These are phyloP conservation scores for Pyrus bretschneideri DNA, from an alignment of 306 rosid species.

Conservation along the genomic window DNA sequence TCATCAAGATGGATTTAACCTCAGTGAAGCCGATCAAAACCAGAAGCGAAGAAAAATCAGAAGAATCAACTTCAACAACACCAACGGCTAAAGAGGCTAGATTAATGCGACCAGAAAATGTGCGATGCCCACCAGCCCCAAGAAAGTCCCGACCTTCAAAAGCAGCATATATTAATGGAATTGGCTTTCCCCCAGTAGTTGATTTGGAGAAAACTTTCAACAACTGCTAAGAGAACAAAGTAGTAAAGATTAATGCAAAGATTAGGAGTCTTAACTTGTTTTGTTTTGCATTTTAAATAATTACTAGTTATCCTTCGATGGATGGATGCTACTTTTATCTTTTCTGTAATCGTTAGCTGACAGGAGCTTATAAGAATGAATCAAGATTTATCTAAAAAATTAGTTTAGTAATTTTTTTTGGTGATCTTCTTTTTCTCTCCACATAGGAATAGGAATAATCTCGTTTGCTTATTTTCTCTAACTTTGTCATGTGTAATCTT, in stretches of 20 bases:
- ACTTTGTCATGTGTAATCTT: no score
- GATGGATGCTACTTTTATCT: no score
- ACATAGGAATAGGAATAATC: no score
- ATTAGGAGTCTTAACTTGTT: neutral
- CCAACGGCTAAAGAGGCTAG: neutral
- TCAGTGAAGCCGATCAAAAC: neutral
- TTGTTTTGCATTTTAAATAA: neutral
- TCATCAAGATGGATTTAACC: neutral
- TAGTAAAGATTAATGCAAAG: neutral
- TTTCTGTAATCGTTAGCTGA: no score
- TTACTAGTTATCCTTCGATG: neutral
- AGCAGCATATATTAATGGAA: neutral
- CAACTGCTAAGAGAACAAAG: neutral
- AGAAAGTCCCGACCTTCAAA: neutral
- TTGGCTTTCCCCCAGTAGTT: neutral
- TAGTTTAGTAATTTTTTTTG: no score
- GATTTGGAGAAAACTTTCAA: neutral
- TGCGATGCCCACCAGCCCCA: neutral
- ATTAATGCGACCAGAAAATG: no score
- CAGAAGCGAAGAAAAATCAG: no score
- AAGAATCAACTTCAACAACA: neutral
- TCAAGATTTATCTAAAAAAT: no score
- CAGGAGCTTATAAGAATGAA: no score
- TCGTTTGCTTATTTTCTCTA: no score
- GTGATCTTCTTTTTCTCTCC: no score